Evolutionary conservation across 352 stramenopile species (phyloP).

Genomic region (Pythium oligandrum): DNA sequence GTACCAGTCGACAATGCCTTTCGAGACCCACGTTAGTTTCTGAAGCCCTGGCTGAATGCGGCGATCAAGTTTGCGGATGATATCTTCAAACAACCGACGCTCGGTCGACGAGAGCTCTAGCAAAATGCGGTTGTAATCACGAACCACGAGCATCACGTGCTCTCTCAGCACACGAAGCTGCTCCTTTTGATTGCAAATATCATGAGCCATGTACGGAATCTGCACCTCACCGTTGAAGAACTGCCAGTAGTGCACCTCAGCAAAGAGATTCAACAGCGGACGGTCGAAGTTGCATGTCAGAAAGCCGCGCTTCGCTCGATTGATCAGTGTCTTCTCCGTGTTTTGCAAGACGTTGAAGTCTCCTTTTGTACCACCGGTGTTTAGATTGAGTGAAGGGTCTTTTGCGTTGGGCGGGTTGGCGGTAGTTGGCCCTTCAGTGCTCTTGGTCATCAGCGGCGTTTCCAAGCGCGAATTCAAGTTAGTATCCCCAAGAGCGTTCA

Average conservation of each 20-base stretch:
- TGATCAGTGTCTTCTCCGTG: slow-evolving; percentile 77
- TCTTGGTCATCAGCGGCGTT: slow-evolving; percentile 86
- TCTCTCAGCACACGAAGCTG: slow-evolving; percentile 89
- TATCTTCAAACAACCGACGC: slow-evolving; percentile 91
- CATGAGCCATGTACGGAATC: slow-evolving; percentile 93
- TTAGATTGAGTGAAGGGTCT: slow-evolving; percentile 26
- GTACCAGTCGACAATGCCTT: slow-evolving; percentile 91
- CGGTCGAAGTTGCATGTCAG: slow-evolving; percentile 95
- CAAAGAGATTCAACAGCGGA: slow-evolving; percentile 89
- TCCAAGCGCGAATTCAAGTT: slow-evolving; percentile 81
- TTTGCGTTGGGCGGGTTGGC: neutral
- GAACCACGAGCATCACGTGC: slow-evolving; percentile 93
- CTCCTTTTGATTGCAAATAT: slow-evolving; percentile 94
- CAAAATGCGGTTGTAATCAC: slow-evolving; percentile 94
- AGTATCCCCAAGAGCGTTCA: slow-evolving; percentile 71
- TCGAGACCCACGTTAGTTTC: slow-evolving; percentile 92
- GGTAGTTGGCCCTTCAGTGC: slow-evolving; percentile 10
- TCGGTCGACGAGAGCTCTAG: slow-evolving; percentile 89
- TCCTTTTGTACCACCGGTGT: slow-evolving; percentile 18
- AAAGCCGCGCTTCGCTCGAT: slow-evolving; percentile 76
- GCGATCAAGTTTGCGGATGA: slow-evolving; percentile 92
- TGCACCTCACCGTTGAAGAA: slow-evolving; percentile 91
- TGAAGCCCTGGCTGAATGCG: slow-evolving; percentile 89
- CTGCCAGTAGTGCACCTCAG: slow-evolving; percentile 90
- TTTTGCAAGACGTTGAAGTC: slow-evolving; percentile 69